Evolutionary conservation across 2,329 filamentous ascomycete species (phyloP).

Genomic region (Claviceps purpurea): DNA sequence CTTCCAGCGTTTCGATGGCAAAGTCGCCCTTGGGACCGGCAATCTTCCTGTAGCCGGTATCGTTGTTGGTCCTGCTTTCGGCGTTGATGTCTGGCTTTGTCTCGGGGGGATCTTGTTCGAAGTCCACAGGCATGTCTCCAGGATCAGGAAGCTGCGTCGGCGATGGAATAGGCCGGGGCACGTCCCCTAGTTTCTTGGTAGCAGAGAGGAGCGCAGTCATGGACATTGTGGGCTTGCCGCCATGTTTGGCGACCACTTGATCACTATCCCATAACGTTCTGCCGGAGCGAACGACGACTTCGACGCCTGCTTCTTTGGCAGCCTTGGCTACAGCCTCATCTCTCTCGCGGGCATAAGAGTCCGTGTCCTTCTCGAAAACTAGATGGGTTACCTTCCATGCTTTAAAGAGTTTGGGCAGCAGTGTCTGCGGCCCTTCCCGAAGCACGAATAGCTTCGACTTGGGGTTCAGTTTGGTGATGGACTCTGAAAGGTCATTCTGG

Average conservation of each 20-base stretch:
- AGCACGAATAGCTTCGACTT: conserved; percentile 61
- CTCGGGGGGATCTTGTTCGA: conserved; percentile 41
- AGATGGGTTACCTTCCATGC: conserved; percentile 63
- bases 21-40: conserved; percentile 58
- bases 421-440: conserved; percentile 56
- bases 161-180: conserved; percentile 46
- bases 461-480: conserved; percentile 54
- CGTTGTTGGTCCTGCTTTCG: conserved; percentile 35
- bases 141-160: conserved; percentile 50
- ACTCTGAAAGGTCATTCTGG: conserved; percentile 54
- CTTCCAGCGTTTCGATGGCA: conserved; percentile 54
- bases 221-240: conserved; percentile 61
- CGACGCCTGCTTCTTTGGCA: conserved; percentile 51
- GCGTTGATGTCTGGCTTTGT: conserved; percentile 47
- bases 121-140: conserved; percentile 44
- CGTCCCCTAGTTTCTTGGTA: conserved; percentile 46
- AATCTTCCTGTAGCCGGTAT: conserved; percentile 45
- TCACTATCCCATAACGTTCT: conserved; percentile 65
- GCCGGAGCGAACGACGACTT: conserved; percentile 51
- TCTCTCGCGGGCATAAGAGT: conserved; percentile 53
- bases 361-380: conserved; percentile 69
- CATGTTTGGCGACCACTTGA: conserved; percentile 50
- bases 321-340: conserved; percentile 45
- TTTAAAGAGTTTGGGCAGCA: conserved; percentile 60
- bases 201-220: conserved; percentile 53